Conservation (phyloP, 1,284 basidiomycete genomes). For the Cutaneotrichosporon mucoides region DNA sequence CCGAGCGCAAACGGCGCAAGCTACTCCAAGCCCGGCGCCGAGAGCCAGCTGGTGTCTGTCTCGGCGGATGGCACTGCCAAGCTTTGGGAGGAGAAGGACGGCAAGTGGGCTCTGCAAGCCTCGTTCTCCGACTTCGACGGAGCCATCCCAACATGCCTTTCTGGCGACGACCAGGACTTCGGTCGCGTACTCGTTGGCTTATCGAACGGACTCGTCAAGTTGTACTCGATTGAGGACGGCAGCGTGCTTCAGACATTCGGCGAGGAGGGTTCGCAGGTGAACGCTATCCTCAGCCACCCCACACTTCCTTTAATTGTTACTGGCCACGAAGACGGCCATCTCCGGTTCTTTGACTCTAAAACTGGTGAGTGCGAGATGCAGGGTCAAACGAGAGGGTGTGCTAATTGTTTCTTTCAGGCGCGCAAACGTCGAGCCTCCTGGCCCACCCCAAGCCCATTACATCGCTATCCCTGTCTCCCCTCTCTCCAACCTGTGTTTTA, state of each 20-base stretch:
- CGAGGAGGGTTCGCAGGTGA: slow-evolving; percentile 67
- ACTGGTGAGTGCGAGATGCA: slow-evolving; percentile 52
- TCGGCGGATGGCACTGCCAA: slow-evolving; percentile 88
- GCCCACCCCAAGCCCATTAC: slow-evolving; percentile 90
- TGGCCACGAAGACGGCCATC: slow-evolving; percentile 89
- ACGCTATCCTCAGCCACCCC: slow-evolving; percentile 84
- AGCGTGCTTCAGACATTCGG: slow-evolving; percentile 66
- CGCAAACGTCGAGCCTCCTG: slow-evolving; percentile 73
- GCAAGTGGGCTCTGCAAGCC: slow-evolving; percentile 24
- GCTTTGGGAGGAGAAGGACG: slow-evolving; percentile 65
- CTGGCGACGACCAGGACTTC: slow-evolving; percentile 44
- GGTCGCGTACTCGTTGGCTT: slow-evolving; percentile 66
- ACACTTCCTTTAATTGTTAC: slow-evolving; percentile 83
- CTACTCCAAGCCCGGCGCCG: slow-evolving; percentile 11
- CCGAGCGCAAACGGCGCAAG: neutral
- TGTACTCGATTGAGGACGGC: slow-evolving; percentile 83
- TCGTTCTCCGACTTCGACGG: slow-evolving; percentile 25
- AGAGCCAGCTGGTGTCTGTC: slow-evolving; percentile 72
- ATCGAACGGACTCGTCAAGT: slow-evolving; percentile 80
- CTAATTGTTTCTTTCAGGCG: neutral
- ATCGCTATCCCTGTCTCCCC: slow-evolving; percentile 79
- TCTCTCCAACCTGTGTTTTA: slow-evolving; percentile 64
- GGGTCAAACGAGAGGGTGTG: neutral
- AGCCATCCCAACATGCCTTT: slow-evolving; percentile 68
- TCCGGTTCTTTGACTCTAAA: slow-evolving; percentile 79